Conservation (phyloP, 2,329 filamentous ascomycete species). For the Xylaria sp. region DNA sequence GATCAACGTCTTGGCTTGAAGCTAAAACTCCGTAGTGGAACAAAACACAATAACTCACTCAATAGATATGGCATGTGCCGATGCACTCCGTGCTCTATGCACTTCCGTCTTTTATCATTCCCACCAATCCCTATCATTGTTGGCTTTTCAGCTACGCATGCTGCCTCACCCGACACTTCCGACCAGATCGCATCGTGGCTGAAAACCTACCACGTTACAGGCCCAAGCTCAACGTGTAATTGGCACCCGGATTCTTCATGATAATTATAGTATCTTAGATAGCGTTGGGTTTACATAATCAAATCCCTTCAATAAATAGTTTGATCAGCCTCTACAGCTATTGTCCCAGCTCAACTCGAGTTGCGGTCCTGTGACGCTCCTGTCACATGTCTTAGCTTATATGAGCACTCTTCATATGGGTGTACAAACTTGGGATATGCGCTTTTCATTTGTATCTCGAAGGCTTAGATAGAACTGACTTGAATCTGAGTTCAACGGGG, state of each 20-base stretch:
- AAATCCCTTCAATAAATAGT: neutral
- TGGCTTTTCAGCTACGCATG: neutral
- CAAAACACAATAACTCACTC: no score
- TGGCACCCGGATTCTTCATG: neutral
- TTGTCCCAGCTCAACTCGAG: neutral
- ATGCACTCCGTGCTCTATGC: no score
- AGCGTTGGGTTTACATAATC: no score
- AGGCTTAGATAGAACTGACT: neutral
- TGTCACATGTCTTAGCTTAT: neutral
- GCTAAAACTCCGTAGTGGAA: no score
- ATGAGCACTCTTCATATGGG: no score
- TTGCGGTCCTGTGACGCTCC: neutral
- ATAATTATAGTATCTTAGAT: neutral
- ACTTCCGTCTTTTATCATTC: neutral
- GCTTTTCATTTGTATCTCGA: neutral
- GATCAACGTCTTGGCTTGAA: neutral
- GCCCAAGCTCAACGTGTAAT: conserved; percentile 1
- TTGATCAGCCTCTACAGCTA: neutral
- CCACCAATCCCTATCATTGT: neutral
- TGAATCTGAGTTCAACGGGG: no score
- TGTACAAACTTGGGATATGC: neutral
- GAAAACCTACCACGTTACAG: neutral
- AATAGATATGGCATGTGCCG: no score
- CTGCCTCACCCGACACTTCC: neutral
- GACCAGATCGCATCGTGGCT: conserved; percentile 5